These are phyloP conservation scores for Penicillium cataractarum DNA, from an alignment of 495 filamentous ascomycete genomes.

Conservation along the genomic window DNA sequence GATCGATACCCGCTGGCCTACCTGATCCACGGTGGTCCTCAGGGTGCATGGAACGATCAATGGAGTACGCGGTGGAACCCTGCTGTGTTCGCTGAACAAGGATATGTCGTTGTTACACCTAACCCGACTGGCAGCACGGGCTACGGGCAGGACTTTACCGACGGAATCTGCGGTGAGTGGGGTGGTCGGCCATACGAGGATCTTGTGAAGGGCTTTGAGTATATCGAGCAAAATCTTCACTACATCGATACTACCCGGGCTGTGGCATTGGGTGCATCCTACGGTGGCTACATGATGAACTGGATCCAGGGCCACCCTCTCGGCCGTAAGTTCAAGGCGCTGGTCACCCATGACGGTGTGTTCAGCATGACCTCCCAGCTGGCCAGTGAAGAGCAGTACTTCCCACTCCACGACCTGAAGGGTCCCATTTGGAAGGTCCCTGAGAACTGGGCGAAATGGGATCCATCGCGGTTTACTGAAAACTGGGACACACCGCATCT, in stretches of 20 bases:
- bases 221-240: slow-evolving; percentile 68
- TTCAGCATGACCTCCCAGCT: slow-evolving; percentile 79
- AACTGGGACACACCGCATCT: slow-evolving; percentile 87
- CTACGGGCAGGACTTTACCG: slow-evolving; percentile 78
- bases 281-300: slow-evolving; percentile 87
- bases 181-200: slow-evolving; percentile 81
- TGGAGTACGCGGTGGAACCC: slow-evolving; percentile 95
- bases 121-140: slow-evolving; percentile 88
- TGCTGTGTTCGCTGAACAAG: slow-evolving; percentile 87
- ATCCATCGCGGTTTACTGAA: slow-evolving; percentile 68
- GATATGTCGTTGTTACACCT: slow-evolving; percentile 84
- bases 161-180: slow-evolving; percentile 78
- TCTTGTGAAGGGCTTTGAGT: slow-evolving; percentile 77
- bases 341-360: slow-evolving; percentile 90
- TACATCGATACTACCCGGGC: slow-evolving; percentile 79
- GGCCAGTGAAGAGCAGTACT: slow-evolving; percentile 84
- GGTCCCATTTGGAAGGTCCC: slow-evolving; percentile 76
- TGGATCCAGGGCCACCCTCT: slow-evolving; percentile 59
- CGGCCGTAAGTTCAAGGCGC: slow-evolving; percentile 79
- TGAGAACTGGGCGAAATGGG: slow-evolving; percentile 78
- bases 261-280: slow-evolving; percentile 82
- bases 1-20: slow-evolving; percentile 83
- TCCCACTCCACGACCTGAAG: slow-evolving; percentile 80
- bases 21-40: slow-evolving; percentile 87
- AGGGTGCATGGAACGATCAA: slow-evolving; percentile 79